phyloP scores from a whole-genome alignment of 2,329 filamentous ascomycete species.

The Fusarium sp. region DNA sequence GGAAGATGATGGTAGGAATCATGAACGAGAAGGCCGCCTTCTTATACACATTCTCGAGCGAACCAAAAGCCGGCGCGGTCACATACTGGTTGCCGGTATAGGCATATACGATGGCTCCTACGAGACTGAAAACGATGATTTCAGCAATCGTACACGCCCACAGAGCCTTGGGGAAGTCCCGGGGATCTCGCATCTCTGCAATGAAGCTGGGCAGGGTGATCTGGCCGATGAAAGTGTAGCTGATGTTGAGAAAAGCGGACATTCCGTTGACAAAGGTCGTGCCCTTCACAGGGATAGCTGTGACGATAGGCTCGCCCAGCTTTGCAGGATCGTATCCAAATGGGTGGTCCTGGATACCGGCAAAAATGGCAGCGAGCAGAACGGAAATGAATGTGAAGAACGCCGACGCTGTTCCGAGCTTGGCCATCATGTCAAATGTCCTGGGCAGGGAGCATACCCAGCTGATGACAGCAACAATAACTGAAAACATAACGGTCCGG shows the following conservation, averaged over 20 bases:
- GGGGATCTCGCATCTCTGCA: constrained; percentile 83
- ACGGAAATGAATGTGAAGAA: constrained; percentile 92
- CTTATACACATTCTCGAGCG: constrained; percentile 80
- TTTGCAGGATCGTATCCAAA: constrained; percentile 66
- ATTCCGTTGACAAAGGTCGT: constrained; percentile 85
- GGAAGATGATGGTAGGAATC: constrained; percentile 92
- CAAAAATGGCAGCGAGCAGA: constrained; percentile 82
- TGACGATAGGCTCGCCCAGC: constrained; percentile 71
- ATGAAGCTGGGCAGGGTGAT: constrained; percentile 96
- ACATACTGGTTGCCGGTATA: constrained; percentile 92
- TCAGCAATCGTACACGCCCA: constrained; percentile 92
- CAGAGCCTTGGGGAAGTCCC: constrained; percentile 90
- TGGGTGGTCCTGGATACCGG: constrained; percentile 78
- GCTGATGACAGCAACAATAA: constrained; percentile 77
- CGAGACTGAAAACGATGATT: constrained; percentile 83
- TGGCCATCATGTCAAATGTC: constrained; percentile 83
- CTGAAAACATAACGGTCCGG: constrained; percentile 83
- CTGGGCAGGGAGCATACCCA: constrained; percentile 84
- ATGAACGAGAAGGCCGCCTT: constrained; percentile 94
- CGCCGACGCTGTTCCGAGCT: constrained; percentile 81
- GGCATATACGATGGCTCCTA: constrained; percentile 83
- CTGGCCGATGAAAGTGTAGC: constrained; percentile 95
- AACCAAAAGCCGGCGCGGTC: constrained; percentile 87
- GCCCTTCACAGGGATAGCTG: constrained; percentile 70
- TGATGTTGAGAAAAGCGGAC: constrained; percentile 93